These are phyloP conservation scores for Neofusicoccum sp. DNA, from an alignment of 2,329 filamentous ascomycete species.

Conservation along the genomic window DNA sequence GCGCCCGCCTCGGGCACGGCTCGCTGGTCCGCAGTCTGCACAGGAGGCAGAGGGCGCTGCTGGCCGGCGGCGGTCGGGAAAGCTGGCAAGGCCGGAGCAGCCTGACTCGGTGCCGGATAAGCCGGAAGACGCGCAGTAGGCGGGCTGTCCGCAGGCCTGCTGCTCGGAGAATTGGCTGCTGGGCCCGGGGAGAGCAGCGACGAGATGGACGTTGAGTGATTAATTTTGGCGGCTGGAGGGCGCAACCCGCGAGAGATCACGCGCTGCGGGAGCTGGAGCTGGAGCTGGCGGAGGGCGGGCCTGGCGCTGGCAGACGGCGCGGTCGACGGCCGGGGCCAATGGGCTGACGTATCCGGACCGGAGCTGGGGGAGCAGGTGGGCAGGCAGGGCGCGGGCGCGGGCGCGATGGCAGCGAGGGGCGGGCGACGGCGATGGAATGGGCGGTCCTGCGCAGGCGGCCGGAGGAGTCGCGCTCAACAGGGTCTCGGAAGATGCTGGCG, in stretches of 20 bases:
- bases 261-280: background rate
- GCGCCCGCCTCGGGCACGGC: conserved; percentile 19
- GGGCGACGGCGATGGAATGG: background rate
- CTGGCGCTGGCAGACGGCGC: background rate
- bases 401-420: no score
- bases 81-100: conserved; percentile 12
- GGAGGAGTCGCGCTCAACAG: conserved; percentile 4
- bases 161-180: conserved; percentile 3
- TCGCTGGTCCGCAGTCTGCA: conserved; percentile 14
- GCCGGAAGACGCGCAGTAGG: conserved; percentile 19
- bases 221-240: conserved; percentile 21
- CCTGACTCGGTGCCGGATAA: conserved; percentile 16
- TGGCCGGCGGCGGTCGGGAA: conserved; percentile 11
- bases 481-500: background rate
- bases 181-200: conserved; percentile 21
- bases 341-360: conserved; percentile 11
- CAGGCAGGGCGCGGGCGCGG: background rate
- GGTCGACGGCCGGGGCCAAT: background rate
- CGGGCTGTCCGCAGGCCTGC: conserved; percentile 17
- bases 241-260: conserved; percentile 19
- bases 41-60: conserved; percentile 15
- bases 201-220: conserved; percentile 21
- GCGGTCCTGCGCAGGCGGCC: background rate
- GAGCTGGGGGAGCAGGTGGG: background rate
- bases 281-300: background rate